phyloP scores from a whole-genome alignment of 352 stramenopile species.

The Phytopythium mirpurense region DNA sequence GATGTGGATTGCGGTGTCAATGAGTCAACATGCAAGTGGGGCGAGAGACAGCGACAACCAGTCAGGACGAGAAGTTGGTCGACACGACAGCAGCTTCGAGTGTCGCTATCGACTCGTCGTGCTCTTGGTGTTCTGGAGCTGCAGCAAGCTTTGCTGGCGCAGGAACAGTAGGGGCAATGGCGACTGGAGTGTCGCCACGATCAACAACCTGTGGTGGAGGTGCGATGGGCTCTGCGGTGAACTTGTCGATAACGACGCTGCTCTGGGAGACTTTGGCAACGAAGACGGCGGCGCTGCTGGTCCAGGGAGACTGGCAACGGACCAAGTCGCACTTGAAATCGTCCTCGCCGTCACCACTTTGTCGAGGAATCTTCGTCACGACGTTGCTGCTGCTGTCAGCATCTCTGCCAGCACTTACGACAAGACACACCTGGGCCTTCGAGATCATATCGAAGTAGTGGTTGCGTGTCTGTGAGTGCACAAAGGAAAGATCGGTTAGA shows the following conservation, averaged over 20 bases:
- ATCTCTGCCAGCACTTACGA: conserved; percentile 22
- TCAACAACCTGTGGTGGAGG: neutral
- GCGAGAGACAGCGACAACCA: neutral
- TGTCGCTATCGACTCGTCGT: conserved; percentile 12
- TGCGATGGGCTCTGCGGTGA: neutral
- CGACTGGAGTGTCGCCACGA: neutral
- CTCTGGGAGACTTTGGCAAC: conserved; percentile 38
- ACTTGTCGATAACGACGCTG: conserved; percentile 27
- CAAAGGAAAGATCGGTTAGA: neutral
- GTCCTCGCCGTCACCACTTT: conserved; percentile 25
- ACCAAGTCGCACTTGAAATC: conserved; percentile 63
- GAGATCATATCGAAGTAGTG: conserved; percentile 35
- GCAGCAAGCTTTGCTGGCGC: neutral
- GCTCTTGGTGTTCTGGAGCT: conserved; percentile 2
- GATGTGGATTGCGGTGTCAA: neutral
- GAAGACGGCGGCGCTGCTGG: conserved; percentile 19
- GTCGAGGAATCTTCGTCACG: conserved; percentile 15
- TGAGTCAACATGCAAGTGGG: neutral
- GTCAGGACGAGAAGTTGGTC: conserved; percentile 18
- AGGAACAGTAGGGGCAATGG: neutral
- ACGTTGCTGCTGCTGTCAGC: conserved; percentile 29
- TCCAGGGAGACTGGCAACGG: conserved; percentile 39
- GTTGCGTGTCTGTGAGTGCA: conserved; percentile 17
- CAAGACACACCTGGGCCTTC: conserved; percentile 29
- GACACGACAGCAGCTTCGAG: conserved; percentile 31